Conservation (phyloP, 331 rosid genomes). For the Cydonia oblonga region DNA sequence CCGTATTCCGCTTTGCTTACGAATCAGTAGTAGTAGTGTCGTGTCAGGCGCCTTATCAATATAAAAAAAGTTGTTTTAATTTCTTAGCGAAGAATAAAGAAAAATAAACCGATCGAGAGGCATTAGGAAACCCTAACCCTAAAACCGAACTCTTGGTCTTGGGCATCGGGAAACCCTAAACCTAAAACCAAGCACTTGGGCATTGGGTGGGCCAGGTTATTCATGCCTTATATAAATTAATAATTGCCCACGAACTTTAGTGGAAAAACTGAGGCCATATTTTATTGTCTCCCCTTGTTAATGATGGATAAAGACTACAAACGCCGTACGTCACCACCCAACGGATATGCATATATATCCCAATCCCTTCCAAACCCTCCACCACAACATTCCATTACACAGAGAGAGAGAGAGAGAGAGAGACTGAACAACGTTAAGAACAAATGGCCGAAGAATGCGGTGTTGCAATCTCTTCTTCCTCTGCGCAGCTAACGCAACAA, state of each 20-base stretch:
- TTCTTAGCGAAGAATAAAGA: too few relatives aligned
- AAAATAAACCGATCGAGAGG: background rate
- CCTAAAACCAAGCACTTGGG: conserved; percentile 21
- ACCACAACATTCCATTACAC: background rate
- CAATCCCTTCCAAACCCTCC: conserved; percentile 30
- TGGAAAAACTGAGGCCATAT: conserved; percentile 71
- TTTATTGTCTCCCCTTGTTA: conserved; percentile 58
- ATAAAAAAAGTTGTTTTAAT: too few relatives aligned
- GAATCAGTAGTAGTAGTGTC: background rate
- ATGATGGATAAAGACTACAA: conserved; percentile 29
- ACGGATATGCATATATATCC: conserved; percentile 10
- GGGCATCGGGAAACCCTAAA: conserved; percentile 10
- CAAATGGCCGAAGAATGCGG: conserved; percentile 53
- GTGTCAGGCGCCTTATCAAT: background rate
- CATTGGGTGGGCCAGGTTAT: conserved; percentile 29
- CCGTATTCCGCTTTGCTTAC: background rate
- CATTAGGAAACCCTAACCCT: background rate
- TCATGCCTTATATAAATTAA: conserved; percentile 18
- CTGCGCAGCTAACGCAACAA: conserved; percentile 15
- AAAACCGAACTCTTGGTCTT: background rate
- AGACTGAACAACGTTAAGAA: background rate
- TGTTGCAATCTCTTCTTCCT: conserved; percentile 29
- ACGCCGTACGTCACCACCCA: conserved; percentile 34
- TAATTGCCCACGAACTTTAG: conserved; percentile 69
- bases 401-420: too few relatives aligned